Evolutionary conservation across 176 grass and related monocot genomes (phyloP).

Genomic region (Tillandsia leiboldiana): DNA sequence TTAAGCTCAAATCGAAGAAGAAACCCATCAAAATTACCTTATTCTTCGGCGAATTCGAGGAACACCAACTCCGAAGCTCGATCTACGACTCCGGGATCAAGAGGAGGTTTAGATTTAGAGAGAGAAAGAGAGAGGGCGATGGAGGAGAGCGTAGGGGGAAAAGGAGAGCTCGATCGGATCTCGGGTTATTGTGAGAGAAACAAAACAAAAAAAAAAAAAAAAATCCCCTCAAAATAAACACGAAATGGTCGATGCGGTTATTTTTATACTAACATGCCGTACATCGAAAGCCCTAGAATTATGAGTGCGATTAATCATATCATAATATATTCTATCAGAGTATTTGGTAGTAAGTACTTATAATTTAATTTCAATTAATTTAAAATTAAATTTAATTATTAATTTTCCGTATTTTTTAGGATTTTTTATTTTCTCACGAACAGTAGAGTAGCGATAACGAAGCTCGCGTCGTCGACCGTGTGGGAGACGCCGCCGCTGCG

Average conservation of each 20-base stretch:
- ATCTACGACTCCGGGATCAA: neutral
- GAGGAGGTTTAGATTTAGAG: neutral
- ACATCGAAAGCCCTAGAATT: conserved; percentile 21
- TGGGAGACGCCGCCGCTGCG: too few relatives aligned
- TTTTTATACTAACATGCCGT: conserved; percentile 71
- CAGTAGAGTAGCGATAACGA: too few relatives aligned
- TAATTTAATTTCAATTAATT: too few relatives aligned
- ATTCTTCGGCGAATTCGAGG: neutral
- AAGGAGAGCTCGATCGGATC: conserved; percentile 41
- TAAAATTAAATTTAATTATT: too few relatives aligned
- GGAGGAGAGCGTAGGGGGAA: neutral
- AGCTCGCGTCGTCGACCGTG: too few relatives aligned
- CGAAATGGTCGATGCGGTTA: conserved; percentile 13
- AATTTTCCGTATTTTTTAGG: too few relatives aligned
- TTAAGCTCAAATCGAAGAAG: neutral
- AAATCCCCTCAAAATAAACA: neutral
- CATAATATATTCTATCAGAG: conserved; percentile 3
- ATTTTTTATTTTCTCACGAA: too few relatives aligned
- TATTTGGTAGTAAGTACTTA: neutral
- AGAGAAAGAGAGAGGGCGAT: neutral
- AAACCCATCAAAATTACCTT: conserved; percentile 4
- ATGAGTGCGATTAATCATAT: conserved; percentile 2
- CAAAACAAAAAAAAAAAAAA: neutral
- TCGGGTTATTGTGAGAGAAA: conserved; percentile 14
- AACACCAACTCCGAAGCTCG: conserved; percentile 9